Base-by-base conservation (phyloP, 2,329 filamentous ascomycete species). In the Cercospora brassicicola region DNA sequence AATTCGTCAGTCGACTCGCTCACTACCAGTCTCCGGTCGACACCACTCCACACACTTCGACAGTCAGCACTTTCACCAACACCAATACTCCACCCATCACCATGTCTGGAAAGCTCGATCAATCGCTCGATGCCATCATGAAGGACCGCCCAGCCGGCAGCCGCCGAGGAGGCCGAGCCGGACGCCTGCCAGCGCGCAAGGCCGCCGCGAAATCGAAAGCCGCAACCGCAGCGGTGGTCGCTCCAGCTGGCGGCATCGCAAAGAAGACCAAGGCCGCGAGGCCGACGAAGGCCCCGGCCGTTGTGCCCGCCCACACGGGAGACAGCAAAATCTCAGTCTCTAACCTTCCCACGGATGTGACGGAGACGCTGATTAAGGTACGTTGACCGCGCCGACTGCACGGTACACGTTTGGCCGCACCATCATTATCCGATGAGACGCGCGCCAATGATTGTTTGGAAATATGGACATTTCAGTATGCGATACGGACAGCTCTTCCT, bases 311-410 rank as follows among this genome's bases (percentile, higher is more conserved):
- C 48, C 81, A 83, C 69, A 84, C 84, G 76, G 89, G 88, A 78
- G 93, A 96, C 75, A 96, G 93, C 87, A 98, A 97, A 85, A 94
- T 98, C 84, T 92, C 97, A 82, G 94, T 99, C 84, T 97, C 93
- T 90, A 96, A 96, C 85, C 88, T 99, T 93, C 95, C 95, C 81
- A 90, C 90, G 85, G 95, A 99, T 89, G 93, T 99, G 82, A 92
- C 89, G 84, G 94, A 98, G 88, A 85, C 85, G 85, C 92, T 96
- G 90, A 96, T 99, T 86, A 98, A 99, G 95, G 95, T 99, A 99
- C 96, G 95, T 99, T 93, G 91, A 93, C 89, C 86, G 88, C 91
- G 90, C 67, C 70, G 75, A 80, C 78, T 79, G 76, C 79, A 76
- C 80, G 80, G 80, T 75, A 71, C 67, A 72, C 70, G 74, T 68